Evolutionary conservation across 345 rosid species (phyloP).

Genomic region (Murraya koenigii): DNA sequence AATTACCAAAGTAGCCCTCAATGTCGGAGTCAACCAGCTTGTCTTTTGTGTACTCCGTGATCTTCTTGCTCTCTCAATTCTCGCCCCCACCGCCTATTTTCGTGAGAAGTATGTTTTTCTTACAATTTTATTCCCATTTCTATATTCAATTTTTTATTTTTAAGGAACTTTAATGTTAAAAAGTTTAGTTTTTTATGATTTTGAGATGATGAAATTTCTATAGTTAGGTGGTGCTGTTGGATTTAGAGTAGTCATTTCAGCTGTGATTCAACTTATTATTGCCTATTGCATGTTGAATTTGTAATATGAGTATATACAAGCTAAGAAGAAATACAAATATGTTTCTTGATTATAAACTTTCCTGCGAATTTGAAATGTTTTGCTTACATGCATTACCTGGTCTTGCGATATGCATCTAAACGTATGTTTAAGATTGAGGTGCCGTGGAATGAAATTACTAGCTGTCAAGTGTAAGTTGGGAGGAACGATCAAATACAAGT

Average conservation of each 20-base stretch:
- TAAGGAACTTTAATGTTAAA: neutral
- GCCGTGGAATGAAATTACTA: neutral
- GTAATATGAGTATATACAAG: neutral
- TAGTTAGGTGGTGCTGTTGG: neutral
- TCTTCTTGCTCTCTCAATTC: constrained; percentile 84
- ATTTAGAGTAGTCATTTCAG: neutral
- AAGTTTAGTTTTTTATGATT: neutral
- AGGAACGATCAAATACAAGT: neutral
- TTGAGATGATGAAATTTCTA: neutral
- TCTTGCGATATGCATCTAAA: neutral
- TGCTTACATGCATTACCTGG: neutral
- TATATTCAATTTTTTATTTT: neutral
- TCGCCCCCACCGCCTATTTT: constrained; percentile 79
- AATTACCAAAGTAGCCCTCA: constrained; percentile 91
- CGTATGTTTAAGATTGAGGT: neutral
- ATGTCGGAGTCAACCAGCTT: constrained; percentile 91
- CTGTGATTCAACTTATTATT: neutral
- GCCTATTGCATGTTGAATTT: neutral
- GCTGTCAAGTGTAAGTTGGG: neutral
- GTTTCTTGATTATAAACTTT: neutral
- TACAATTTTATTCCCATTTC: neutral
- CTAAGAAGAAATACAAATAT: neutral
- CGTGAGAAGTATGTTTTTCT: constrained; percentile 65
- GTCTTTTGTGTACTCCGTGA: constrained; percentile 96
- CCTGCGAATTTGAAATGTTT: neutral